These are phyloP conservation scores for Omphalotus guepiniiformis DNA, from an alignment of 768 basidiomycete genomes.

Conservation along the genomic window DNA sequence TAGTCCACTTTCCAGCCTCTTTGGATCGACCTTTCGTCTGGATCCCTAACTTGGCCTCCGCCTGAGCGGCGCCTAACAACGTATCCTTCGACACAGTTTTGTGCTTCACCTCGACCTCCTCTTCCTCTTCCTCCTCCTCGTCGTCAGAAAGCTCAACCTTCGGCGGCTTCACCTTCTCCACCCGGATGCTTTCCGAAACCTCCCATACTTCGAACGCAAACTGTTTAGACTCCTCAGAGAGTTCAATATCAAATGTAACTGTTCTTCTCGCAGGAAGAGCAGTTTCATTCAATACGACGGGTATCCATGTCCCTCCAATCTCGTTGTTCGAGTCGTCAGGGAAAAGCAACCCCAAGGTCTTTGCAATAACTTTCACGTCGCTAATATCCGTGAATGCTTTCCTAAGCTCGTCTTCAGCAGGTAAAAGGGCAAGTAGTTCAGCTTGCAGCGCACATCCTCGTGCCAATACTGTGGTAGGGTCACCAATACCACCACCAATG, in stretches of 20 bases:
- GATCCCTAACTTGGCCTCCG: slow-evolving; percentile 38
- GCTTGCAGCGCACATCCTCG: slow-evolving; percentile 78
- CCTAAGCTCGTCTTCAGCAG: slow-evolving; percentile 42
- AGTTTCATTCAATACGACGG: slow-evolving; percentile 66
- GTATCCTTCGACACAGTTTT: slow-evolving; percentile 53
- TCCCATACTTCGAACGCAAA: slow-evolving; percentile 78
- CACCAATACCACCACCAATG: slow-evolving; percentile 67
- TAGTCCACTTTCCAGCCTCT: slow-evolving; percentile 43
- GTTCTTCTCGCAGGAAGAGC: slow-evolving; percentile 63
- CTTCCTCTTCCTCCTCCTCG: slow-evolving; percentile 57
- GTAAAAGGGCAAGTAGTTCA: slow-evolving; percentile 49
- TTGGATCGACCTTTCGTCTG: slow-evolving; percentile 34
- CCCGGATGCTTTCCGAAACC: slow-evolving; percentile 59
- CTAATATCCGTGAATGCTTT: slow-evolving; percentile 37
- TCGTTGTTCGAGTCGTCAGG: slow-evolving; percentile 40
- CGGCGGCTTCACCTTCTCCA: slow-evolving; percentile 52
- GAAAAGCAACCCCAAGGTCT: slow-evolving; percentile 64
- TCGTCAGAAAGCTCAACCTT: slow-evolving; percentile 43
- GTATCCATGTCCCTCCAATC: slow-evolving; percentile 62
- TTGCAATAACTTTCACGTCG: slow-evolving; percentile 51
- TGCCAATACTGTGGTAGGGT: slow-evolving; percentile 74
- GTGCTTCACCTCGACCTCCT: slow-evolving; percentile 61
- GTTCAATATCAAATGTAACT: slow-evolving; percentile 53
- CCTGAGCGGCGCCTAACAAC: slow-evolving; percentile 40
- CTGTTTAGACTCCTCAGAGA: slow-evolving; percentile 37